Conservation (phyloP, 352 stramenopile species). For the Phytophthora syringae region DNA sequence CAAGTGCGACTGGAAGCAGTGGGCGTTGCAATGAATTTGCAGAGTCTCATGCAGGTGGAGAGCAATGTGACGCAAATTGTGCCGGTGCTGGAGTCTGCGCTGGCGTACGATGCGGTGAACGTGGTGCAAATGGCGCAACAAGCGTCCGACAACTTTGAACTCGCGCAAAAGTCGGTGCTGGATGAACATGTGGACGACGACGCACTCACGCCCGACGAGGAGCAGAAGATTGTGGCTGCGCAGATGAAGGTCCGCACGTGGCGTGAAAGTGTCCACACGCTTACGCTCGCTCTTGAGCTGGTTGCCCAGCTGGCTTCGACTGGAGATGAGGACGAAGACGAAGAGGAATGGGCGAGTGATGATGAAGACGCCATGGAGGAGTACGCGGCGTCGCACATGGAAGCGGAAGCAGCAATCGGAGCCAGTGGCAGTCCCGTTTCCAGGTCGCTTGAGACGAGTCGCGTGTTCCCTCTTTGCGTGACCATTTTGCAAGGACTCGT, state of each 20-base stretch:
- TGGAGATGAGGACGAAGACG: constrained; percentile 69
- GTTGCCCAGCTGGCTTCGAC: constrained; percentile 67
- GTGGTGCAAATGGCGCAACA: constrained; percentile 81
- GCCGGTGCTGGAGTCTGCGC: constrained; percentile 67
- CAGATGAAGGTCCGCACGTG: constrained; percentile 76
- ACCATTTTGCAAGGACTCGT: constrained; percentile 81
- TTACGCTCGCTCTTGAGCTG: constrained; percentile 81
- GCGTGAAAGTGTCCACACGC: constrained; percentile 82
- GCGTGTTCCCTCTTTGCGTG: constrained; percentile 62
- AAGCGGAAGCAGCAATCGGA: constrained; percentile 29
- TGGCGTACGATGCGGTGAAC: constrained; percentile 83
- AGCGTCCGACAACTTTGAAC: constrained; percentile 59
- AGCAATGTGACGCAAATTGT: constrained; percentile 72
- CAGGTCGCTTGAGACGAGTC: constrained; percentile 51
- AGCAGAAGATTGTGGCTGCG: constrained; percentile 66
- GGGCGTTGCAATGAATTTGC: constrained; percentile 83
- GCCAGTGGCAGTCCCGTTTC: constrained; percentile 29
- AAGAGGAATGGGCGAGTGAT: constrained; percentile 88
- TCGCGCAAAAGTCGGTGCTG: constrained; percentile 65
- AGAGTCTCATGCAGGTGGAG: constrained; percentile 76
- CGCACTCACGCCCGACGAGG: constrained; percentile 59
- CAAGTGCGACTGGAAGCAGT: constrained; percentile 64
- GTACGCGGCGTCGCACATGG: constrained; percentile 72
- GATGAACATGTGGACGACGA: constrained; percentile 76
- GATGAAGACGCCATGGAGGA: constrained; percentile 91